These are phyloP conservation scores for Neoboletus brunneissimus DNA, from an alignment of 768 basidiomycete species.

Conservation along the genomic window DNA sequence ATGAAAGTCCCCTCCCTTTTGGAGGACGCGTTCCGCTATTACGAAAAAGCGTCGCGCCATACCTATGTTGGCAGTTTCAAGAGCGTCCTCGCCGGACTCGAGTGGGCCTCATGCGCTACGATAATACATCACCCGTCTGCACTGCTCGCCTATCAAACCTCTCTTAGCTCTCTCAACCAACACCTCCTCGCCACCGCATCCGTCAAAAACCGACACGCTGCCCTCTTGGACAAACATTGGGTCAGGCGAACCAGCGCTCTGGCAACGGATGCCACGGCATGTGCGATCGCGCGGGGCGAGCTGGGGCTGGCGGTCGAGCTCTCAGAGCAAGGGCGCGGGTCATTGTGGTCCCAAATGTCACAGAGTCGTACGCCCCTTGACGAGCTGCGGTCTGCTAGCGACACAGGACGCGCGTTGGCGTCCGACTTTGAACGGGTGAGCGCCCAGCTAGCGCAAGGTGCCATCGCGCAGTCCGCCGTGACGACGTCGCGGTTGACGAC, in stretches of 20 bases:
- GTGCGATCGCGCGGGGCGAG: conserved; percentile 23
- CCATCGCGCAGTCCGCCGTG: background rate
- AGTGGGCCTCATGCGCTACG: conserved; percentile 16
- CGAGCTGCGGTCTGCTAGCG: conserved; percentile 14
- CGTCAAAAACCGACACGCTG: conserved; percentile 14
- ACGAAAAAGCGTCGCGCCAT: conserved; percentile 12
- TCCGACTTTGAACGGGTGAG: conserved; percentile 25
- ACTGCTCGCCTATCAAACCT: conserved; percentile 22
- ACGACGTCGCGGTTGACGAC: conserved; percentile 1
- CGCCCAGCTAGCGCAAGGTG: conserved; percentile 8
- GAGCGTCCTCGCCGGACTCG: conserved; percentile 10
- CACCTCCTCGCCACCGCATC: conserved; percentile 19
- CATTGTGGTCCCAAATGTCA: conserved; percentile 31
- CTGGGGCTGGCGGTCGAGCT: conserved; percentile 32
- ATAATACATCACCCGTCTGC: conserved; percentile 13
- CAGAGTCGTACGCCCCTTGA: conserved; percentile 29
- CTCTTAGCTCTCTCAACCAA: conserved; percentile 16
- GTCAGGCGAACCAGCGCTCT: conserved; percentile 2
- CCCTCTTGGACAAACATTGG: conserved; percentile 7
- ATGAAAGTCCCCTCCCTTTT: background rate
- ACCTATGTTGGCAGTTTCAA: background rate
- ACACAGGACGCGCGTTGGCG: conserved; percentile 19
- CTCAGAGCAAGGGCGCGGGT: conserved; percentile 32
- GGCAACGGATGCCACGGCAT: conserved; percentile 26
- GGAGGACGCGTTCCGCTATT: conserved; percentile 15